Conservation (phyloP, 2,329 filamentous ascomycete species). For the Penicillium palitans region DNA sequence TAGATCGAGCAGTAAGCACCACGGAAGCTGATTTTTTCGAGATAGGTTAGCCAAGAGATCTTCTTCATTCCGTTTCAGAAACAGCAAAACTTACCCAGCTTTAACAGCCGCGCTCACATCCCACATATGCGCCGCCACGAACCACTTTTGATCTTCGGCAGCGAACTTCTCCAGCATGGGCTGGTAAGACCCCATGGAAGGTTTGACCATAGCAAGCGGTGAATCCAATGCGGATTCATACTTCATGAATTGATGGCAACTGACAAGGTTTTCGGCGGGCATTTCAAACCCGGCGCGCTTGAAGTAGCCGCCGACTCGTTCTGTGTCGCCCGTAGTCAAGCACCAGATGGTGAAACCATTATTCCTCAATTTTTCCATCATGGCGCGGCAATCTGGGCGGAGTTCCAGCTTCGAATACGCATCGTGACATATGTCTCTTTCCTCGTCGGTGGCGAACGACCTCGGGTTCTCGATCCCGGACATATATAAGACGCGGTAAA, state of each 20-base stretch:
- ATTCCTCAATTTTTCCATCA: constrained; percentile 44
- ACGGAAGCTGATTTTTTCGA: constrained; percentile 36
- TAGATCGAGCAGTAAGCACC: constrained; percentile 56
- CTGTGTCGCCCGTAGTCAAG: constrained; percentile 54
- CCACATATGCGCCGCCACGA: constrained; percentile 62
- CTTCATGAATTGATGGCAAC: constrained; percentile 36
- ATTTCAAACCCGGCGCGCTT: constrained; percentile 51
- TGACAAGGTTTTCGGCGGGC: constrained; percentile 53
- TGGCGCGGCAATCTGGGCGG: constrained; percentile 39
- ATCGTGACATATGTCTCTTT: constrained; percentile 40
- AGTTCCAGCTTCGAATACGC: constrained; percentile 39
- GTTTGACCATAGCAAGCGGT: constrained; percentile 51
- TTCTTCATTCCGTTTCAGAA: not conserved
- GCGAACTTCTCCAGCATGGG: constrained; percentile 47
- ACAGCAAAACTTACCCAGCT: constrained; percentile 35
- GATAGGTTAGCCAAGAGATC: not conserved
- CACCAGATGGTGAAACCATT: constrained; percentile 56
- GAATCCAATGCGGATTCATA: constrained; percentile 32
- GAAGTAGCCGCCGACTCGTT: constrained; percentile 56
- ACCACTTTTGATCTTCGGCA: constrained; percentile 50
- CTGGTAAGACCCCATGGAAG: constrained; percentile 50
- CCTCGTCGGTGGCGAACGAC: constrained; percentile 40
- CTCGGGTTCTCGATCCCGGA: constrained; percentile 44
- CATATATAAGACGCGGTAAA: constrained; percentile 47
- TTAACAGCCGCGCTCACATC: constrained; percentile 56